Evolutionary conservation across 441 rosid species (phyloP).

Genomic region (Aleurites moluccanus): DNA sequence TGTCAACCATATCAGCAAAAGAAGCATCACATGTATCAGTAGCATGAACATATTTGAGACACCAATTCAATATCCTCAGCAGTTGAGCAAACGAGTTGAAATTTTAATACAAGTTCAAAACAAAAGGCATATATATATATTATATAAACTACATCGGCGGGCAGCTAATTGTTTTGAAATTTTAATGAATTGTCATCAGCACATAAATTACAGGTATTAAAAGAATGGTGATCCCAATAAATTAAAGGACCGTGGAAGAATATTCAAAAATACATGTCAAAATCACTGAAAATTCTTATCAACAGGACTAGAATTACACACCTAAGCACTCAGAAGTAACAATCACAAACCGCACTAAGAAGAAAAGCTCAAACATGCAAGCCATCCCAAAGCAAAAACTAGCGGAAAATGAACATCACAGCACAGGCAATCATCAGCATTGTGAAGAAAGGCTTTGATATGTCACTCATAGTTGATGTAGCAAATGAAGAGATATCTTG

Average conservation of each 20-base stretch:
- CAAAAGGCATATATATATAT: too few species aligned
- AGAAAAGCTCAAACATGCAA: constrained; percentile 23
- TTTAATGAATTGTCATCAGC: constrained; percentile 33
- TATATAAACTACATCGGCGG: neutral
- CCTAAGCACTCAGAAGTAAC: constrained; percentile 35
- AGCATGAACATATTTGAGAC: neutral
- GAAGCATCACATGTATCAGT: neutral
- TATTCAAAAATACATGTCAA: constrained; percentile 29
- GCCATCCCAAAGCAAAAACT: constrained; percentile 19
- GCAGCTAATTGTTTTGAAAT: constrained; percentile 30
- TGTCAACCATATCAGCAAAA: neutral
- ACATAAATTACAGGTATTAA: constrained; percentile 33
- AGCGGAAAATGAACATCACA: constrained; percentile 29
- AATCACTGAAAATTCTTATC: constrained; percentile 33
- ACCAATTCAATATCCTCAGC: neutral
- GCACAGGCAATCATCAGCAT: constrained; percentile 35
- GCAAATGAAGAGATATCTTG: constrained; percentile 62
- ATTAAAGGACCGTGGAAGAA: constrained; percentile 25
- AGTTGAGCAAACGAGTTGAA: neutral
- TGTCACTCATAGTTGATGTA: constrained; percentile 30
- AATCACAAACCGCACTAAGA: constrained; percentile 29
- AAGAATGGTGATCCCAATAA: constrained; percentile 44
- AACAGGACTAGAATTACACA: constrained; percentile 37
- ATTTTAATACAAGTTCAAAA: neutral
- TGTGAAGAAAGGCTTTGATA: constrained; percentile 35